phyloP scores from a whole-genome alignment of 805 yeast species.

The Tanozyma kutaoensis region DNA sequence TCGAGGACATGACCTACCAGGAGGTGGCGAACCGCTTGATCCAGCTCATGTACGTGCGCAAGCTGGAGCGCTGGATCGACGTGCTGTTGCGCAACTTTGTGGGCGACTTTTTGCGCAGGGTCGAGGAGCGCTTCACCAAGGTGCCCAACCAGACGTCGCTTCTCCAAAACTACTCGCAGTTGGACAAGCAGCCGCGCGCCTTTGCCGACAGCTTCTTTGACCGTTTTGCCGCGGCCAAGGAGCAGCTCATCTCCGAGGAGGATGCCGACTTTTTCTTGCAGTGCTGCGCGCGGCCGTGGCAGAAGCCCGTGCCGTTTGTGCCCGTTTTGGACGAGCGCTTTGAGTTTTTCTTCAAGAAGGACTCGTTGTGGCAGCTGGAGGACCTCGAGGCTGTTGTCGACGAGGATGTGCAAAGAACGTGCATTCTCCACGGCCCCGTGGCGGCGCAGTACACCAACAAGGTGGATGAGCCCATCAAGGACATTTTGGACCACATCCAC shows the following conservation, averaged over 20 bases:
- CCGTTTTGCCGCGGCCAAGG: slow-evolving; percentile 60
- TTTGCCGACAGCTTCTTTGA: slow-evolving; percentile 47
- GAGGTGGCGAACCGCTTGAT: slow-evolving; percentile 82
- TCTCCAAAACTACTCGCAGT: slow-evolving; percentile 58
- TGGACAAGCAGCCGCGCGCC: slow-evolving; percentile 47
- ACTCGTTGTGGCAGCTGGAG: slow-evolving; percentile 98
- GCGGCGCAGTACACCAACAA: slow-evolving; percentile 84
- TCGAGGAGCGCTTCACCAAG: slow-evolving; percentile 82
- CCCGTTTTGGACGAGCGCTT: slow-evolving; percentile 91
- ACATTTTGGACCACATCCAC: slow-evolving; percentile 78
- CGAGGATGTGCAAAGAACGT: slow-evolving; percentile 96
- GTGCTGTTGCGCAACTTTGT: slow-evolving; percentile 70
- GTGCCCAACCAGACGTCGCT: slow-evolving; percentile 47
- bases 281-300: slow-evolving; percentile 68
- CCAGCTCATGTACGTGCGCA: slow-evolving; percentile 75
- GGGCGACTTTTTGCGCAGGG: slow-evolving; percentile 81
- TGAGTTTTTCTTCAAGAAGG: slow-evolving; percentile 95
- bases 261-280: slow-evolving; percentile 88
- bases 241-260: slow-evolving; percentile 85
- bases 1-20: slow-evolving; percentile 90
- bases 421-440: slow-evolving; percentile 97
- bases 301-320: slow-evolving; percentile 96
- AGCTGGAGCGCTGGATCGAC: slow-evolving; percentile 82
- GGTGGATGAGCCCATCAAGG: slow-evolving; percentile 88
- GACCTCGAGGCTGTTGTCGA: slow-evolving; percentile 91